Percentiles rank a stretch among this genome's conserved stretches.
These are phyloP conservation scores for Leersia perrieri DNA, from an alignment of 176 grass and related monocot species.

Conservation along the genomic window DNA sequence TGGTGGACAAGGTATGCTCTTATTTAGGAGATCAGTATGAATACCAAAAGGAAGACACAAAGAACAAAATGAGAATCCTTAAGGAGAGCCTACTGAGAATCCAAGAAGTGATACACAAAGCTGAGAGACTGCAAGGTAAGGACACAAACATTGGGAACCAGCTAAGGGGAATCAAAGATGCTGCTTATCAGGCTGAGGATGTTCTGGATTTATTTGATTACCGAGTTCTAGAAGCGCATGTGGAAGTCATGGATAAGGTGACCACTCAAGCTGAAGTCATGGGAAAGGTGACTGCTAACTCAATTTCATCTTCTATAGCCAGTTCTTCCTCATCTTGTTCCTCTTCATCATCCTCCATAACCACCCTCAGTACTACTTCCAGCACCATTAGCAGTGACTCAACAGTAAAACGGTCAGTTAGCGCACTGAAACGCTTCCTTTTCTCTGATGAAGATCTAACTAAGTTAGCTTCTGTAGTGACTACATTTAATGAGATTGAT, in stretches of 20 bases:
- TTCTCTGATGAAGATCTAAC: slow-evolving; percentile 25
- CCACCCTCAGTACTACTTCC: too few species aligned
- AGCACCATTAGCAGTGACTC: background rate
- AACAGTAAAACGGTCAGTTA: background rate
- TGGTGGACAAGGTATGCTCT: slow-evolving; percentile 29
- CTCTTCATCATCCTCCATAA: background rate
- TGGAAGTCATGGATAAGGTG: too few species aligned
- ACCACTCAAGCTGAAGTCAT: background rate
- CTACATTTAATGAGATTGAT: slow-evolving; percentile 16
- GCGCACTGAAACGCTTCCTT: background rate
- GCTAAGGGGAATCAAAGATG: slow-evolving; percentile 33
- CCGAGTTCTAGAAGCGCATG: background rate
- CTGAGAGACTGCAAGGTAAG: background rate
- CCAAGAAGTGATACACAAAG: background rate
- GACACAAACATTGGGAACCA: background rate
- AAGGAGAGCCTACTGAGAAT: slow-evolving; percentile 6
- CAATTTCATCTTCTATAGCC: background rate
- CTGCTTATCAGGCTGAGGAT: slow-evolving; percentile 27
- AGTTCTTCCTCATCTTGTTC: background rate
- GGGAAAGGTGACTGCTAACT: background rate
- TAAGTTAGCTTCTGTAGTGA: background rate
- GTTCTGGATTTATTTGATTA: slow-evolving; percentile 40
- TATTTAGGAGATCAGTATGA: slow-evolving; percentile 34
- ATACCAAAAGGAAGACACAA: slow-evolving; percentile 32
- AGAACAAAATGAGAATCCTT: slow-evolving; percentile 33